These are phyloP conservation scores for Geranium incanum DNA, from an alignment of 441 rosid species.

Conservation along the genomic window DNA sequence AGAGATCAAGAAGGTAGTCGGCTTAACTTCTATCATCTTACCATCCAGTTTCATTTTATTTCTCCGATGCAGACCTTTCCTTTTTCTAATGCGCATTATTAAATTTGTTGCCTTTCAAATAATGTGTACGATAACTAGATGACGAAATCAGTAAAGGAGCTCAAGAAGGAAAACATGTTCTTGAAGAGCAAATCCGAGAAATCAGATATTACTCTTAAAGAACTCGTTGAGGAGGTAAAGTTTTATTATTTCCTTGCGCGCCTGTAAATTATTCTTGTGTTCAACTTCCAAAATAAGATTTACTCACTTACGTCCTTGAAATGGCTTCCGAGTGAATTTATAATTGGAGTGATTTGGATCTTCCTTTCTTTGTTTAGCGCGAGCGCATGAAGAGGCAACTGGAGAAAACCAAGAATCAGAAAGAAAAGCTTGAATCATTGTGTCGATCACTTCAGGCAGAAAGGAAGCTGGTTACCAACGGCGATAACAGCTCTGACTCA, in stretches of 20 bases:
- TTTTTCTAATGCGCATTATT: not conserved
- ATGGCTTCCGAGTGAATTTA: no score
- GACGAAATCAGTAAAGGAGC: constrained; percentile 79
- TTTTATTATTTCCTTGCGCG: not conserved
- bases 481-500: constrained; percentile 26
- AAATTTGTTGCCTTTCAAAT: not conserved
- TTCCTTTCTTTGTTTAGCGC: constrained; percentile 40
- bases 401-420: constrained; percentile 86
- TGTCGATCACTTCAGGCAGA: constrained; percentile 91
- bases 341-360: constrained; percentile 1
- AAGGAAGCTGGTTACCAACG: constrained; percentile 48
- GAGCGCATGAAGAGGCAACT: constrained; percentile 66
- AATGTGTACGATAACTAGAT: constrained; percentile 33
- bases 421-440: constrained; percentile 78
- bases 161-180: constrained; percentile 73
- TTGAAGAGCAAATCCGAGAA: constrained; percentile 82
- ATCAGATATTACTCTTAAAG: constrained; percentile 62
- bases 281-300: not conserved
- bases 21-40: not conserved
- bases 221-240: constrained; percentile 83
- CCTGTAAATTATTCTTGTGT: not conserved
- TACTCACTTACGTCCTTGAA: no score
- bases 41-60: not conserved
- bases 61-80: not conserved
- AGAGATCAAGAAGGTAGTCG: constrained; percentile 75